A percentile compares a stretch with the other conserved stretches of the same genome.
Conservation (phyloP, 129 eudicot species). For the Sambucus nigra region DNA sequence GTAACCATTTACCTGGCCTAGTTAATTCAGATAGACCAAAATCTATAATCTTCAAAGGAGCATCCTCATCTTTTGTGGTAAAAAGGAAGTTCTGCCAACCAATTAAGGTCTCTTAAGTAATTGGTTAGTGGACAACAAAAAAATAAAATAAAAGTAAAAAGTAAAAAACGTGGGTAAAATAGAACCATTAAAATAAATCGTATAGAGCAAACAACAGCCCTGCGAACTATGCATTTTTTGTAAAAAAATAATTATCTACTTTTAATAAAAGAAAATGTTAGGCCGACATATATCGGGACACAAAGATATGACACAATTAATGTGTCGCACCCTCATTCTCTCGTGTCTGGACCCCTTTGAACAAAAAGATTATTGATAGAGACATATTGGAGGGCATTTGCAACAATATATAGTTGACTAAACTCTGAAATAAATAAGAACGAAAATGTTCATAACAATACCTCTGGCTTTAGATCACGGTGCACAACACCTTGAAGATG, state of each 20-base stretch:
- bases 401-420: too few relatives aligned
- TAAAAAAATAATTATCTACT: too few relatives aligned
- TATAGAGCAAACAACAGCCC: neutral
- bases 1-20: constrained; percentile 62
- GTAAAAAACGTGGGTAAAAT: too few relatives aligned
- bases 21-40: constrained; percentile 89
- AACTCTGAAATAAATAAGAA: too few relatives aligned
- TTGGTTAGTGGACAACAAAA: constrained; percentile 1
- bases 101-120: constrained; percentile 7
- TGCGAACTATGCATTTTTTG: neutral
- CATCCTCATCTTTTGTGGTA: constrained; percentile 70
- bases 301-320: too few relatives aligned
- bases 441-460: constrained; percentile 7
- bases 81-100: constrained; percentile 83
- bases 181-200: neutral
- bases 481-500: constrained; percentile 99
- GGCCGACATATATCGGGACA: too few relatives aligned
- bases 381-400: too few relatives aligned
- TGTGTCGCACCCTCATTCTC: too few relatives aligned
- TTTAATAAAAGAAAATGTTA: too few relatives aligned
- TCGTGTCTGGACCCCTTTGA: too few relatives aligned
- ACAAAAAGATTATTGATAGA: too few relatives aligned
- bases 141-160: too few relatives aligned
- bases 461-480: constrained; percentile 99
- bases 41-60: constrained; percentile 81